A percentile compares a stretch with the other conserved stretches of the same genome.
phyloP scores from a whole-genome alignment of 2,329 filamentous ascomycete species.

The Cladosporium halotolerans region DNA sequence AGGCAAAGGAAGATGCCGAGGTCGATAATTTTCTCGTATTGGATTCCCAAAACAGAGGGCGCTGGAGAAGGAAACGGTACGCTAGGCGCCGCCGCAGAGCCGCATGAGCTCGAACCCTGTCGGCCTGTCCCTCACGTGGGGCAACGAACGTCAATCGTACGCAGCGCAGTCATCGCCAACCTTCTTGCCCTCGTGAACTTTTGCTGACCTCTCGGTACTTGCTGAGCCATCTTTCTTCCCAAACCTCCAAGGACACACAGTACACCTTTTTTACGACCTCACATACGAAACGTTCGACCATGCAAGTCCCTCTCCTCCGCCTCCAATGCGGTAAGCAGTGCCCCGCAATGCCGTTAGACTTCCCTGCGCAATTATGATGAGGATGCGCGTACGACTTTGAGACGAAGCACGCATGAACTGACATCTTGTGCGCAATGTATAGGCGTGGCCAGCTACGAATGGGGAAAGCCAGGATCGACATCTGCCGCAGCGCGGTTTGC shows the following conservation, averaged over 20 bases:
- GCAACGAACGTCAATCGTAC: no score
- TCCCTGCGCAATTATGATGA: neutral
- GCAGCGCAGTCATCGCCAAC: no score
- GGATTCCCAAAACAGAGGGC: no score
- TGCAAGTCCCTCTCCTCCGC: conserved; percentile 77
- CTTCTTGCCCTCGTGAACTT: no score
- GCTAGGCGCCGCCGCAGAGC: conserved; percentile 4
- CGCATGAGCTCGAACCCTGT: conserved; percentile 4
- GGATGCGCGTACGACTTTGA: neutral
- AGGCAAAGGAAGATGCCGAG: no score
- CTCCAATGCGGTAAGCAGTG: conserved; percentile 61
- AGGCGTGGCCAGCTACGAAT: conserved; percentile 98
- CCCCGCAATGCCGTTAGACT: conserved; percentile 2
- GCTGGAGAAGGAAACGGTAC: no score
- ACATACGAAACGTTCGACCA: conserved; percentile 25
- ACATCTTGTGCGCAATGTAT: conserved; percentile 10
- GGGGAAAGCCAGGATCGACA: conserved; percentile 85
- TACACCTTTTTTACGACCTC: no score
- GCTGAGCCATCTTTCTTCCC: no score
- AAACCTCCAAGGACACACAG: no score
- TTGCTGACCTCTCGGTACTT: no score
- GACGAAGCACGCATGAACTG: conserved; percentile 9
- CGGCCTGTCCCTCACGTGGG: neutral
- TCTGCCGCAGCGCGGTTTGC: conserved; percentile 89
- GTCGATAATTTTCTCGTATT: no score